Evolutionary conservation across 2,329 filamentous ascomycete species (phyloP).

Genomic region (Tolypocladium amazonense): DNA sequence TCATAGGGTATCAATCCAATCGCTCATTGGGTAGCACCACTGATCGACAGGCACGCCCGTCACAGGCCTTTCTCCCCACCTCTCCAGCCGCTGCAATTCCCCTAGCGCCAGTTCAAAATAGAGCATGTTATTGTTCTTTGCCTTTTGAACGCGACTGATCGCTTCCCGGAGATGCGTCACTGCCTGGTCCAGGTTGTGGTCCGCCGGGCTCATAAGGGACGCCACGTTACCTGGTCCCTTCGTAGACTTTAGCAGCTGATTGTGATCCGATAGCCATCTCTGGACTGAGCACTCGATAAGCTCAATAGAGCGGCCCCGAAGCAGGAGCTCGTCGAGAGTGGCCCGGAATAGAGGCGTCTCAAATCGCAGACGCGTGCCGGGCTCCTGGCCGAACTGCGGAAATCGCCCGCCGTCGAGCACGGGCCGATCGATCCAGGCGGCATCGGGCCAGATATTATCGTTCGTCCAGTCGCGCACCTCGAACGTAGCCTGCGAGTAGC

Average conservation of each 20-base stretch:
- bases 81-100: neutral
- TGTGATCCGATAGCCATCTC: neutral
- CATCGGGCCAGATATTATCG: neutral
- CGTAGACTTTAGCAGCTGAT: neutral
- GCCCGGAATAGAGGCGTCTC: neutral
- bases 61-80: neutral
- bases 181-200: neutral
- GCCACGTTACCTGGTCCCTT: no score
- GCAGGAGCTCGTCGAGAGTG: neutral
- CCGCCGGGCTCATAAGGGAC: neutral
- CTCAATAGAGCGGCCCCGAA: neutral
- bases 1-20: neutral
- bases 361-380: neutral
- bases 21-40: neutral
- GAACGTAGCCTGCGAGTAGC: constrained; percentile 7
- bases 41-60: neutral
- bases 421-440: neutral
- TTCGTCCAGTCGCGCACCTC: neutral
- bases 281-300: neutral
- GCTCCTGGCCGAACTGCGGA: neutral
- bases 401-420: neutral
- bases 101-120: neutral
- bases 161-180: neutral
- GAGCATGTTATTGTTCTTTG: neutral
- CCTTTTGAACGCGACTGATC: neutral